Percentiles rank a stretch among this genome's conserved stretches.
Conservation (phyloP, 805 yeast species). For the Kazachstania martiniae region DNA sequence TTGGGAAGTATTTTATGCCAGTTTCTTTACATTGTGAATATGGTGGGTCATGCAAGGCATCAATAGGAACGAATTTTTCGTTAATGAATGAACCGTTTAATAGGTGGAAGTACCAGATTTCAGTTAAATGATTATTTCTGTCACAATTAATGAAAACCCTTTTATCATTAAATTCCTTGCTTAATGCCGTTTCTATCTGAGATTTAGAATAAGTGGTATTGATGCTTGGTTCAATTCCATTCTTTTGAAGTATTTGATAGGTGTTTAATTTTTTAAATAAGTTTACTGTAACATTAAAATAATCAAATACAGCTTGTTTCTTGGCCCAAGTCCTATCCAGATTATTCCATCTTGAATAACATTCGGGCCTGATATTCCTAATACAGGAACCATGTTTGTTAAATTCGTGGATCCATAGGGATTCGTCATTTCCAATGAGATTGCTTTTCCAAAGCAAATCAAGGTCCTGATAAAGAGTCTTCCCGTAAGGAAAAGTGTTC, state of each 20-base stretch:
- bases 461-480: constrained; percentile 49
- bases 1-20: constrained; percentile 68
- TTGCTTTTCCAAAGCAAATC: constrained; percentile 58
- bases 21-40: constrained; percentile 51
- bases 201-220: constrained; percentile 44
- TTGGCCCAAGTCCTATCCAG: constrained; percentile 7
- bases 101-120: constrained; percentile 69
- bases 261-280: constrained; percentile 55
- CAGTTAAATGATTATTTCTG: constrained; percentile 33
- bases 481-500: constrained; percentile 27
- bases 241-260: constrained; percentile 48
- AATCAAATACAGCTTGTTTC: constrained; percentile 49
- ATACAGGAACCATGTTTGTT: constrained; percentile 93
- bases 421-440: constrained; percentile 53
- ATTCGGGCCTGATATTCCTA: constrained; percentile 61
- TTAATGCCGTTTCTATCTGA: constrained; percentile 44
- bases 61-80: constrained; percentile 57
- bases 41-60: constrained; percentile 34
- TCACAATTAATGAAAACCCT: constrained; percentile 56
- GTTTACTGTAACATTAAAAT: constrained; percentile 48
- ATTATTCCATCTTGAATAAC: constrained; percentile 40
- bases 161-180: constrained; percentile 37
- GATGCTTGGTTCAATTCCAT: constrained; percentile 61
- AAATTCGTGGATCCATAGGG: constrained; percentile 83
- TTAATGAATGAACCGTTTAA: constrained; percentile 59